Evolutionary conservation across 257 asterid genomes (phyloP).

Genomic region (Jasminum sambac): DNA sequence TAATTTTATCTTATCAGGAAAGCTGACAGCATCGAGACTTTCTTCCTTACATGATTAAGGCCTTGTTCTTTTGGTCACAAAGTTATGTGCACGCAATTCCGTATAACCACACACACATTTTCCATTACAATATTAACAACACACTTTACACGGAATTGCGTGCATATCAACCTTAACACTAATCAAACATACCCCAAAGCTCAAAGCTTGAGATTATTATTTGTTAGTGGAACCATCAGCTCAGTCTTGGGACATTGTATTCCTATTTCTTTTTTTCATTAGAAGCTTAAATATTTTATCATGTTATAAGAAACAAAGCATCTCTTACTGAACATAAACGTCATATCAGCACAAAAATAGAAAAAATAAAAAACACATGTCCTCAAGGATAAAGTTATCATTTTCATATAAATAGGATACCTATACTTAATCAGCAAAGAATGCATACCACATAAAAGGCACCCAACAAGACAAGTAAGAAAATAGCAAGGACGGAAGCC

Average conservation of each 20-base stretch:
- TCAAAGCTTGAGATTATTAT: slow-evolving; percentile 1
- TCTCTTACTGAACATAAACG: not conserved
- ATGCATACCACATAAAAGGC: slow-evolving; percentile 91
- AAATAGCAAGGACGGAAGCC: slow-evolving; percentile 68
- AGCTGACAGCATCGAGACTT: not conserved
- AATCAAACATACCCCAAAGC: not conserved
- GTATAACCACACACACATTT: no score
- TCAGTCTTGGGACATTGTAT: slow-evolving; percentile 2
- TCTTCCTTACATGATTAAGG: not conserved
- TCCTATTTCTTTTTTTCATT: slow-evolving; percentile 5
- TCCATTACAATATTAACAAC: no score
- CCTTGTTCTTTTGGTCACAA: no score
- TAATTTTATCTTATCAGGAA: not conserved
- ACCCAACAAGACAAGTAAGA: slow-evolving; percentile 79
- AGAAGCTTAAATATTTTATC: not conserved
- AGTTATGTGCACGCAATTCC: no score
- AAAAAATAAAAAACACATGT: slow-evolving; percentile 1
- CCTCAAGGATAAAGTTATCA: slow-evolving; percentile 13
- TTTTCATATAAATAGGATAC: slow-evolving; percentile 1
- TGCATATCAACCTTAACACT: no score
- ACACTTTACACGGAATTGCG: no score
- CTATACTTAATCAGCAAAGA: slow-evolving; percentile 20
- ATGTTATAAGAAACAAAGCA: not conserved
- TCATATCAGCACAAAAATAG: not conserved
- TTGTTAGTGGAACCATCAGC: not conserved